phyloP scores from a whole-genome alignment of 2,329 filamentous ascomycete genomes.

The Pseudocercospora cruenta region DNA sequence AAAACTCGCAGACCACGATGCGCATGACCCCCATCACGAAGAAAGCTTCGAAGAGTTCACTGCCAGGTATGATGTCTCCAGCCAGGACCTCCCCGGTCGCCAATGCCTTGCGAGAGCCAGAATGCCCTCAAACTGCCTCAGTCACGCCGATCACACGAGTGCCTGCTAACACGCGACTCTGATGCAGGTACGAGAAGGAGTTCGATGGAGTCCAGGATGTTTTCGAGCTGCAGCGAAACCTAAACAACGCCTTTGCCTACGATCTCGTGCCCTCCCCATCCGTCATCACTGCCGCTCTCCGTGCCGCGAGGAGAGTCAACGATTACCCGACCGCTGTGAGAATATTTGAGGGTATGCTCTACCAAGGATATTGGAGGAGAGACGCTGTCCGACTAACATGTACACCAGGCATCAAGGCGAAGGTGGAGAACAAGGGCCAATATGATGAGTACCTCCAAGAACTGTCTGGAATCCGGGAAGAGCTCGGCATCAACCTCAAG shows the following conservation, averaged over 20 bases:
- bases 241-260: constrained; percentile 99
- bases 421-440: constrained; percentile 97
- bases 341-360: constrained; percentile 84
- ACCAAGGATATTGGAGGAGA: neutral
- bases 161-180: constrained; percentile 25
- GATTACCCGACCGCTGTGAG: constrained; percentile 98
- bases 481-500: constrained; percentile 88
- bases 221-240: constrained; percentile 95
- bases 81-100: constrained; percentile 3
- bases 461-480: constrained; percentile 89
- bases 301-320: constrained; percentile 93
- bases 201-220: constrained; percentile 97
- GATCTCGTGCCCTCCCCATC: constrained; percentile 95
- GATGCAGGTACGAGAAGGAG: constrained; percentile 94
- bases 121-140: constrained; percentile 36
- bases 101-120: constrained; percentile 24
- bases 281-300: constrained; percentile 88
- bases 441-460: constrained; percentile 96
- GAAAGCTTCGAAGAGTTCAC: constrained; percentile 99
- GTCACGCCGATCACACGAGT: constrained; percentile 21
- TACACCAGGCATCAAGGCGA: constrained; percentile 85
- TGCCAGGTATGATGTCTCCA: constrained; percentile 70
- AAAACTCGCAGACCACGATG: constrained; percentile 39
- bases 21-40: constrained; percentile 70
- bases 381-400: constrained; percentile 18